A percentile compares a stretch with the other conserved stretches of the same genome.
phyloP scores from a whole-genome alignment of 257 asterid species.

The Penstemon newberryi region DNA sequence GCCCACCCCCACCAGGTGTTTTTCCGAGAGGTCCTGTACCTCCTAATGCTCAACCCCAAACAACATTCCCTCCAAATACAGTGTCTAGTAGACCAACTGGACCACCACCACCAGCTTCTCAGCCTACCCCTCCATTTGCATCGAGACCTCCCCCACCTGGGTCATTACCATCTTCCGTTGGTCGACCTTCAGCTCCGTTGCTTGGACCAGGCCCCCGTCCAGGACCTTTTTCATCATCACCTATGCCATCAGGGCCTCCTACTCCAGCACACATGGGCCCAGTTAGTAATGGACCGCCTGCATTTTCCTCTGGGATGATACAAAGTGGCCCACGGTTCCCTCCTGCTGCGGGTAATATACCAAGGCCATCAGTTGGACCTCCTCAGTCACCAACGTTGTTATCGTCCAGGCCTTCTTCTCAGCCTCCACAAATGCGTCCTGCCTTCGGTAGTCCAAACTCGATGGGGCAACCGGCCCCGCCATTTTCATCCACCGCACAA shows the following conservation, averaged over 20 bases:
- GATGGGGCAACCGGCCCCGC: slow-evolving; percentile 63
- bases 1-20: slow-evolving; percentile 76
- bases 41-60: slow-evolving; percentile 56
- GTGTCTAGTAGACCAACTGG: slow-evolving; percentile 55
- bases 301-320: slow-evolving; percentile 46
- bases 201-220: slow-evolving; percentile 60
- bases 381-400: slow-evolving; percentile 49
- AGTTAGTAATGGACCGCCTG: slow-evolving; percentile 72
- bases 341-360: slow-evolving; percentile 51
- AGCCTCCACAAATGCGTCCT: slow-evolving; percentile 62
- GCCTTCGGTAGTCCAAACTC: slow-evolving; percentile 73
- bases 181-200: slow-evolving; percentile 50
- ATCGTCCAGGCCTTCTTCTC: slow-evolving; percentile 52
- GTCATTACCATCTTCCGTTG: slow-evolving; percentile 51
- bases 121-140: slow-evolving; percentile 68
- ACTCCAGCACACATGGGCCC: slow-evolving; percentile 47
- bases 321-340: slow-evolving; percentile 67
- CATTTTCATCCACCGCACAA: slow-evolving; percentile 59
- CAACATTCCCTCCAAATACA: slow-evolving; percentile 52
- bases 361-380: slow-evolving; percentile 63
- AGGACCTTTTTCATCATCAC: slow-evolving; percentile 53
- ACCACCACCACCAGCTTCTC: slow-evolving; percentile 56
- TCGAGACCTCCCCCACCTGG: slow-evolving; percentile 86
- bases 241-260: slow-evolving; percentile 49
- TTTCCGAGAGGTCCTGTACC: slow-evolving; percentile 63